A percentile compares a stretch with the other conserved stretches of the same genome.
phyloP scores from a whole-genome alignment of 768 basidiomycete genomes.

The Clitopilus passeckerianus region DNA sequence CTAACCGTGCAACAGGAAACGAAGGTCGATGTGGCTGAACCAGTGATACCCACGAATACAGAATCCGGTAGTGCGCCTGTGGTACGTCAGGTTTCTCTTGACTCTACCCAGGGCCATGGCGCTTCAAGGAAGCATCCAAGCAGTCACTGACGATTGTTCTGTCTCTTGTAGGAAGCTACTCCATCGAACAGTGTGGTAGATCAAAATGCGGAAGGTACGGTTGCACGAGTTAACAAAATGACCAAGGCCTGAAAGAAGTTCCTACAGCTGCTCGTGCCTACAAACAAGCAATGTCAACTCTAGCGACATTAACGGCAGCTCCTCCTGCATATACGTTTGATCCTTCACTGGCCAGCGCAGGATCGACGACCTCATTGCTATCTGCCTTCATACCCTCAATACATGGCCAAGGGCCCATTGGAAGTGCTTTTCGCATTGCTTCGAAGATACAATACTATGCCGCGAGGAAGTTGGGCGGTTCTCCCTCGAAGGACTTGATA shows the following conservation, averaged over 20 bases:
- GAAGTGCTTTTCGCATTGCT: constrained; percentile 61
- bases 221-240: no score
- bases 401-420: constrained; percentile 76
- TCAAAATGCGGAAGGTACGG: constrained; percentile 47
- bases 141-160: constrained; percentile 2
- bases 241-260: neutral
- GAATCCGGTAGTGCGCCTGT: neutral
- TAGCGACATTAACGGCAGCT: constrained; percentile 59
- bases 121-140: no score
- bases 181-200: constrained; percentile 29
- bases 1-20: neutral
- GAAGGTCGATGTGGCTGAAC: neutral
- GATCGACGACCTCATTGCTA: constrained; percentile 46
- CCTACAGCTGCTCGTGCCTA: constrained; percentile 64
- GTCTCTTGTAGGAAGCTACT: constrained; percentile 2
- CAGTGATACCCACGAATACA: neutral
- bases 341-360: constrained; percentile 37
- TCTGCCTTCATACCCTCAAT: constrained; percentile 64
- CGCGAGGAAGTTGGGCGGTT: constrained; percentile 35
- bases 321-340: constrained; percentile 55
- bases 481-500: constrained; percentile 32
- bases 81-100: neutral
- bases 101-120: neutral
- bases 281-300: constrained; percentile 66
- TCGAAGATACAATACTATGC: constrained; percentile 61